Conservation (phyloP, 306 rosid genomes). For the Carpinus viminea region DNA sequence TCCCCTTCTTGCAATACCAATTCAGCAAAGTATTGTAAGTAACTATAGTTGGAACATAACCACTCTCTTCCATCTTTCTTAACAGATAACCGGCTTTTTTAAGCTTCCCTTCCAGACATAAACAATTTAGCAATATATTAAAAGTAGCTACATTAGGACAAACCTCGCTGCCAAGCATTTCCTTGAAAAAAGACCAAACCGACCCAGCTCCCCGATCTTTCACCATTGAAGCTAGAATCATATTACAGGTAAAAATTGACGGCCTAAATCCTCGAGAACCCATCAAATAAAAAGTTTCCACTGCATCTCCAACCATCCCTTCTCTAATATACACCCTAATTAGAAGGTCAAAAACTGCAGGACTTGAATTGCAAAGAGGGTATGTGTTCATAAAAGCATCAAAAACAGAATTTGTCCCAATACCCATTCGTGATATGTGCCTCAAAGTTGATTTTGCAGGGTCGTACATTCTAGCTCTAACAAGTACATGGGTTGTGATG, state of each 20-base stretch:
- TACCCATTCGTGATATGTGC: constrained; percentile 45
- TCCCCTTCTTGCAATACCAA: constrained; percentile 75
- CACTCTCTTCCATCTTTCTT: constrained; percentile 65
- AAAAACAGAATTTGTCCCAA: constrained; percentile 53
- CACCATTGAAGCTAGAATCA: constrained; percentile 68
- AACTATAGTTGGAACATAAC: constrained; percentile 52
- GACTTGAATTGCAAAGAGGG: constrained; percentile 67
- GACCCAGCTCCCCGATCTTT: constrained; percentile 44
- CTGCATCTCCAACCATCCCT: constrained; percentile 59
- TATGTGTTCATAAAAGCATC: constrained; percentile 68
- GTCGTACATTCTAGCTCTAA: constrained; percentile 70
- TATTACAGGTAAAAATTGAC: constrained; percentile 68
- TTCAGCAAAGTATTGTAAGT: constrained; percentile 72
- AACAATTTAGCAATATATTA: constrained; percentile 58
- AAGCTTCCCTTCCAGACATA: constrained; percentile 64
- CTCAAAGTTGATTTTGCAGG: constrained; percentile 58
- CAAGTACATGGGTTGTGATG: constrained; percentile 68
- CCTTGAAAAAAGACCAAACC: constrained; percentile 66
- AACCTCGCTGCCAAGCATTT: constrained; percentile 58
- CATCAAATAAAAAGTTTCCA: constrained; percentile 58
- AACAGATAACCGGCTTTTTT: constrained; percentile 55
- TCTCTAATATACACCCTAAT: constrained; percentile 64
- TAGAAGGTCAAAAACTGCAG: constrained; percentile 74
- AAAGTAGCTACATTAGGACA: constrained; percentile 61
- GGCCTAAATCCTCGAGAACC: constrained; percentile 62